Base-by-base conservation (phyloP, 257 asterid species). In the Solanum etuberosum region DNA sequence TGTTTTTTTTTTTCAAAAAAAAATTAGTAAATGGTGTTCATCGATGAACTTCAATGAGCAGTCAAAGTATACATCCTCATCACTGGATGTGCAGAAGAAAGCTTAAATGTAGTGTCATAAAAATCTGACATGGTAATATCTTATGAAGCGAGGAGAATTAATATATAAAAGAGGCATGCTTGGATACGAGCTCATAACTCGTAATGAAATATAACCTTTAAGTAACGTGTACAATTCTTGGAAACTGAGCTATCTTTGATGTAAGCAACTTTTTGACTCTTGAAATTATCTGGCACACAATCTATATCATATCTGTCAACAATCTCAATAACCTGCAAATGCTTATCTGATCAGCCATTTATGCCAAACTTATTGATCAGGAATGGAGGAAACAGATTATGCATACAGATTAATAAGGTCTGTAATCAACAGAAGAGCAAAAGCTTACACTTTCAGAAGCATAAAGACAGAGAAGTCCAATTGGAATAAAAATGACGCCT, bases 241-340 rank as follows among this genome's bases (percentile, higher is more conserved):
- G 97, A 85, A 86, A 93, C 91, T n/a, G 91, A 92, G 68, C 80
- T 90, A 83, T 94, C 93, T 88, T 70, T 86, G 85, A 95, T 92
- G 88, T 95, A 94, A 76, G 92, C 91, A 91, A 91, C 89, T 89
- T 94, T 94, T 88, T 92, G 90, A 89, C 91, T 85, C 90, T 91
- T 92, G 86, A 89, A 88, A 73, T 86, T 81, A 84, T 87, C 90
- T 7, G 97, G 97, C 85, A 95, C 91, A 65, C 98, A 94, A 86
- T 94, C 98, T 88, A 67, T 87, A 87, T 94, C 98, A 85, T 95
- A 94, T 87, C 96, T 90, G 83, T 93, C 92, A 71, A 94, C 94
- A 89, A 95, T 89, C 91, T 94, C 95, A 84, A 94, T 91, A 89
- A 95, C 97, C 98, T 95, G 76, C 88, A 89, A 34, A 87, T 29